phyloP scores from a whole-genome alignment of 2,329 filamentous ascomycete species.

The Alternaria ethzedia region DNA sequence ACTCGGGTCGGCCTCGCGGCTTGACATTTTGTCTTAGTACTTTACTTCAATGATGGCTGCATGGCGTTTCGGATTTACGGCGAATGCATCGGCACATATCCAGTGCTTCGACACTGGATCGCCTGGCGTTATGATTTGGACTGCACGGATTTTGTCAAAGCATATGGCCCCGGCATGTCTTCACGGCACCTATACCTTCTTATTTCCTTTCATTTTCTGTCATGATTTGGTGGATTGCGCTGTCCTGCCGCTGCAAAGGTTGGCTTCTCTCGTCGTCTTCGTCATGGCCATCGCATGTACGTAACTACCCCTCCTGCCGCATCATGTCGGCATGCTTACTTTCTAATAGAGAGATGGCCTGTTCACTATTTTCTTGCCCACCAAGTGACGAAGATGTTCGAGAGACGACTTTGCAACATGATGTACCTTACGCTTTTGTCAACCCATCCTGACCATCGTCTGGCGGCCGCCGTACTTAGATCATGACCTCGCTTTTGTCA shows the following conservation, averaged over 20 bases:
- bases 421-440: slow-evolving; percentile 37
- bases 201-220: slow-evolving; percentile 30
- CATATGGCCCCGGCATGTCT: slow-evolving; percentile 40
- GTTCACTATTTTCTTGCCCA: slow-evolving; percentile 36
- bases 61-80: slow-evolving; percentile 47
- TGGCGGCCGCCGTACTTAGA: slow-evolving; percentile 26
- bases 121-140: slow-evolving; percentile 48
- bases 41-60: slow-evolving; percentile 41
- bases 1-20: slow-evolving; percentile 35
- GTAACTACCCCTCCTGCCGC: slow-evolving; percentile 52
- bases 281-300: slow-evolving; percentile 55
- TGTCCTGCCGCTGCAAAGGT: slow-evolving; percentile 44
- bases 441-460: slow-evolving; percentile 20
- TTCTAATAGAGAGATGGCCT: slow-evolving; percentile 52
- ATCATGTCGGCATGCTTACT: slow-evolving; percentile 49
- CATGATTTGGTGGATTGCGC: slow-evolving; percentile 40
- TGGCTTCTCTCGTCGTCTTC: slow-evolving; percentile 53
- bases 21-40: slow-evolving; percentile 42
- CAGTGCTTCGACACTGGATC: slow-evolving; percentile 40
- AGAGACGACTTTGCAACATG: slow-evolving; percentile 37
- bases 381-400: slow-evolving; percentile 51
- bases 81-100: slow-evolving; percentile 49
- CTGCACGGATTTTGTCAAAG: slow-evolving; percentile 30
- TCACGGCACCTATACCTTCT: slow-evolving; percentile 43
- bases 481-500: not conserved